Conservation (phyloP, 305 asterid species). For the Solanum aculeatissimum region DNA sequence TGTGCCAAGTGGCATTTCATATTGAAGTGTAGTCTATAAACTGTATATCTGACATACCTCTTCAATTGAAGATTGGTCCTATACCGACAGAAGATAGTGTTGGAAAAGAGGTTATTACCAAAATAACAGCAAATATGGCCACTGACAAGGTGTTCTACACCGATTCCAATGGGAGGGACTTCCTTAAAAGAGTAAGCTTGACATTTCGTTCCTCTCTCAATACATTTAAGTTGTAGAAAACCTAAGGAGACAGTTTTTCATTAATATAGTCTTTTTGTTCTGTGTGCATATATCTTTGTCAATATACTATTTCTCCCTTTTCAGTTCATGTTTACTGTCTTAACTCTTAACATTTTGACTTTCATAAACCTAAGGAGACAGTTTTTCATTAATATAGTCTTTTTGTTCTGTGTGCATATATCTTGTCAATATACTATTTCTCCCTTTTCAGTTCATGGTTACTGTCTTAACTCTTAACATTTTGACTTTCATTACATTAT, state of each 20-base stretch:
- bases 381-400: neutral
- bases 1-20: neutral
- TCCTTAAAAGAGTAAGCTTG: conserved; percentile 58
- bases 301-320: neutral
- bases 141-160: conserved; percentile 59
- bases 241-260: neutral
- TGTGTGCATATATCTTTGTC: neutral
- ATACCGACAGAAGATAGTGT: conserved; percentile 57
- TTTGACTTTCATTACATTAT: neutral
- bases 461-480: neutral
- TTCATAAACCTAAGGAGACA: neutral
- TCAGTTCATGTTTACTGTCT: neutral
- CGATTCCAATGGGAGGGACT: conserved; percentile 91
- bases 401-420: neutral
- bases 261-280: neutral
- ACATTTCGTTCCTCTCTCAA: neutral
- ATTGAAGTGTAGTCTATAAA: neutral
- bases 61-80: conserved; percentile 58
- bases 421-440: neutral
- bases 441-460: neutral
- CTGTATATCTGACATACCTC: neutral
- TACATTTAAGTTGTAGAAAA: neutral
- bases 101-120: conserved; percentile 84
- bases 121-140: conserved; percentile 58
- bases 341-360: neutral